phyloP scores from a whole-genome alignment of 352 stramenopile species.

The Phytophthora cactorum region DNA sequence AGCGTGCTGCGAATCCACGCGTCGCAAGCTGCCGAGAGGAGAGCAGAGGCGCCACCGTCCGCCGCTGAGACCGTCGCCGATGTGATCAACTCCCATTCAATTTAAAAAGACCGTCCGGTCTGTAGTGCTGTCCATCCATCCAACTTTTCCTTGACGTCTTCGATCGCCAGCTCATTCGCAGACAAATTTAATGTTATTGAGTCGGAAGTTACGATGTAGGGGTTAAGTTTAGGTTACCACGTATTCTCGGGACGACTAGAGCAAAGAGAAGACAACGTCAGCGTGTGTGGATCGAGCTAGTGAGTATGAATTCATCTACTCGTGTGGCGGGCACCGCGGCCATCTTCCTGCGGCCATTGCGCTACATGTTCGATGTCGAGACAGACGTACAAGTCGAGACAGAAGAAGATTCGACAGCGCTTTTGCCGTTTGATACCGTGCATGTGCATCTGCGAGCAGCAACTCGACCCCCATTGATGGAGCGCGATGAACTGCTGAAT shows the following conservation, averaged over 20 bases:
- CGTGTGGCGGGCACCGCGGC: constrained; percentile 43
- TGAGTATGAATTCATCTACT: constrained; percentile 7
- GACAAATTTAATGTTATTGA: no score
- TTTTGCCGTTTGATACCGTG: constrained; percentile 21
- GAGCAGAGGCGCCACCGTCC: constrained; percentile 11
- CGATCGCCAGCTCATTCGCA: constrained; percentile 8
- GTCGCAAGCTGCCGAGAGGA: background rate
- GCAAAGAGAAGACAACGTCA: background rate
- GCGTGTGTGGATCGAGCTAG: no score
- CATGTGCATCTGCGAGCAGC: constrained; percentile 52
- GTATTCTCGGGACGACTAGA: constrained; percentile 14
- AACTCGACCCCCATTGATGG: constrained; percentile 37
- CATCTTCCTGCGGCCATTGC: constrained; percentile 60
- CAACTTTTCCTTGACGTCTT: constrained; percentile 20
- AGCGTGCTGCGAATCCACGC: constrained; percentile 60
- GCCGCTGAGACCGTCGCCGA: constrained; percentile 2
- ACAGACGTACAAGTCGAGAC: constrained; percentile 37
- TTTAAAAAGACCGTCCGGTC: constrained; percentile 17
- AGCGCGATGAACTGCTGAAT: constrained; percentile 37
- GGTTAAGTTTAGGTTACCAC: constrained; percentile 10
- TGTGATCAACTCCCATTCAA: constrained; percentile 25
- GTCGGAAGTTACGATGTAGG: no score
- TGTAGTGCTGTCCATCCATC: constrained; percentile 13
- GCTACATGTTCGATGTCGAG: constrained; percentile 71
- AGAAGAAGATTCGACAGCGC: constrained; percentile 1